Evolutionary conservation across 169 alveolate genomes (phyloP).

Genomic region (Theileria sp.): DNA sequence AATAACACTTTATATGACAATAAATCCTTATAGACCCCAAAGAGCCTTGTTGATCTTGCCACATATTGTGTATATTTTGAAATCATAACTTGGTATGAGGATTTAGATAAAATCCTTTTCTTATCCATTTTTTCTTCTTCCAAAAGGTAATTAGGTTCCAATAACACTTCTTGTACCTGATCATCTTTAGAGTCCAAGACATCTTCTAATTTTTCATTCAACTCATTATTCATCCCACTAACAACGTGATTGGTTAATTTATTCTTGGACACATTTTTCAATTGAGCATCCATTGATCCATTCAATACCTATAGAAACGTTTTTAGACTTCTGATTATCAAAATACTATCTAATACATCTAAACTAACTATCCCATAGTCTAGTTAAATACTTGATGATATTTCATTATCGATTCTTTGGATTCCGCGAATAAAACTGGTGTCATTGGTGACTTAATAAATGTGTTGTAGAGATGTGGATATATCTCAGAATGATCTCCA

Average conservation of each 20-base stretch:
- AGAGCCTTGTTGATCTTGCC: constrained; percentile 7
- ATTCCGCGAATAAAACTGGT: constrained; percentile 19
- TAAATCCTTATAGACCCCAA: constrained; percentile 22
- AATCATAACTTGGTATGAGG: constrained; percentile 12
- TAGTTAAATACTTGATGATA: not conserved
- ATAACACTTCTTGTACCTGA: not conserved
- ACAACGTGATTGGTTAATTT: no score
- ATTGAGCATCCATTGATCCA: not conserved
- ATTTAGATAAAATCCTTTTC: not conserved
- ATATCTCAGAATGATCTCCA: not conserved
- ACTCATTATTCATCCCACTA: not conserved
- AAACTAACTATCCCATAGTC: not conserved
- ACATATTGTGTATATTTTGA: not conserved
- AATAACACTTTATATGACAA: constrained; percentile 24
- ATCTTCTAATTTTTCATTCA: not conserved
- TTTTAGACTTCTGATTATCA: no score
- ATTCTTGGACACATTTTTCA: no score
- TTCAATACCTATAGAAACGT: no score
- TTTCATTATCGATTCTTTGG: constrained; percentile 7
- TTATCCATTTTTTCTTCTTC: not conserved
- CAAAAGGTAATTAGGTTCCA: not conserved
- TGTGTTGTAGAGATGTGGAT: constrained; percentile 1
- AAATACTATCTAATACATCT: not conserved
- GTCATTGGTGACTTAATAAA: constrained; percentile 48
- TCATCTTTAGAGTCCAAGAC: not conserved